A percentile compares a stretch with the other conserved stretches of the same genome.
Evolutionary conservation across 2,329 filamentous ascomycete genomes (phyloP).

Genomic region (Talaromyces islandicus): DNA sequence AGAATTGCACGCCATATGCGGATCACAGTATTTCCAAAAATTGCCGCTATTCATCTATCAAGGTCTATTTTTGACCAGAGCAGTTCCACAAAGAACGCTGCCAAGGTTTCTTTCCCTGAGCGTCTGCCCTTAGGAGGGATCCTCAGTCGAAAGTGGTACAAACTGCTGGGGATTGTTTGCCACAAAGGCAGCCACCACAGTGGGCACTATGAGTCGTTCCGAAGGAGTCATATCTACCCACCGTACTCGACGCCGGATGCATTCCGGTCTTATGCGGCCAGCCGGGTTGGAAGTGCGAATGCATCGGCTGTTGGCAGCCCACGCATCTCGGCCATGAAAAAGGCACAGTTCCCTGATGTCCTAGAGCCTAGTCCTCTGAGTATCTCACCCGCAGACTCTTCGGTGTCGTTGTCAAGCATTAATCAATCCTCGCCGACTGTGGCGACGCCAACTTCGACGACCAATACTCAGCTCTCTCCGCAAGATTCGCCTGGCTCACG

Average conservation of each 20-base stretch:
- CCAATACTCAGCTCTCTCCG: conserved; percentile 9
- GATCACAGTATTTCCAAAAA: conserved; percentile 79
- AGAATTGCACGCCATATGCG: conserved; percentile 82
- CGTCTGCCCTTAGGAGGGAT: conserved; percentile 75
- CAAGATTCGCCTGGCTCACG: conserved; percentile 23
- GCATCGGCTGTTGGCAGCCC: conserved; percentile 46
- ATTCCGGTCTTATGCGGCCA: conserved; percentile 69
- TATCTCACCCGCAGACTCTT: conserved; percentile 28
- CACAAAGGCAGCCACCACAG: conserved; percentile 95
- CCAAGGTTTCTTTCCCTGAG: conserved; percentile 90
- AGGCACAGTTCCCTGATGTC: conserved; percentile 17
- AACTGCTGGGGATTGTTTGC: conserved; percentile 77
- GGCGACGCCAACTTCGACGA: conserved; percentile 14
- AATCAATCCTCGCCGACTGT: conserved; percentile 18
- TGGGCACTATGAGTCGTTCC: conserved; percentile 94
- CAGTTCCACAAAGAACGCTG: conserved; percentile 84
- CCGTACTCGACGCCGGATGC: conserved; percentile 78
- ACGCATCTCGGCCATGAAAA: conserved; percentile 33
- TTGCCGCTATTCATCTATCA: conserved; percentile 87
- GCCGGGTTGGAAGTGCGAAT: conserved; percentile 50
- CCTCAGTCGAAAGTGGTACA: conserved; percentile 72
- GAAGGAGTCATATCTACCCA: conserved; percentile 71
- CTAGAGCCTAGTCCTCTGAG: conserved; percentile 22
- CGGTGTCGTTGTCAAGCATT: conserved; percentile 26
- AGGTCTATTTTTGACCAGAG: conserved; percentile 82